A percentile compares a stretch with the other conserved stretches of the same genome.
phyloP scores from a whole-genome alignment of 306 rosid species.

The peach (Prunus persica) region DNA sequence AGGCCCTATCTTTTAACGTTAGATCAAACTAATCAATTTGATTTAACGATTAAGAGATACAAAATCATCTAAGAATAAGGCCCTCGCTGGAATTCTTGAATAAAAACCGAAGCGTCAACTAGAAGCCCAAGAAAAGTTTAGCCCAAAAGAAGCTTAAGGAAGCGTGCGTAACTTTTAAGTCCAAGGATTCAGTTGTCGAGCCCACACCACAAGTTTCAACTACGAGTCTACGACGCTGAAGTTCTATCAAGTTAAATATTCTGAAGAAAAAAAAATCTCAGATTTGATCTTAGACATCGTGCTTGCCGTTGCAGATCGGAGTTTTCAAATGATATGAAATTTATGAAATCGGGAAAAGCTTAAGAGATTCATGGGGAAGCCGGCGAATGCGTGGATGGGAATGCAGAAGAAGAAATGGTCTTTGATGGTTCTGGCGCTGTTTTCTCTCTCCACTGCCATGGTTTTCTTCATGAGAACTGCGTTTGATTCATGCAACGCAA shows the following conservation, averaged over 20 bases:
- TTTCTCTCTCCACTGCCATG: slow-evolving; percentile 60
- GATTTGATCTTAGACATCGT: slow-evolving; percentile 13
- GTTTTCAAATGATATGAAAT: background rate
- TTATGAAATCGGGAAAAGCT: background rate
- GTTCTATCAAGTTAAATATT: background rate
- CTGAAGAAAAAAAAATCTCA: background rate
- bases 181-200: background rate
- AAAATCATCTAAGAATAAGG: rapidly evolving
- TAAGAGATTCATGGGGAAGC: slow-evolving; percentile 41
- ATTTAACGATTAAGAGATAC: too few species aligned
- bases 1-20: too few species aligned
- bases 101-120: too few species aligned
- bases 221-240: background rate
- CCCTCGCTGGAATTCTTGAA: too few species aligned
- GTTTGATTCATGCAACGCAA: slow-evolving; percentile 48
- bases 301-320: slow-evolving; percentile 10
- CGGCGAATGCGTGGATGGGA: slow-evolving; percentile 38
- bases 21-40: too few species aligned
- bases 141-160: background rate
- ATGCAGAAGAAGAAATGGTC: slow-evolving; percentile 59
- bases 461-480: slow-evolving; percentile 49
- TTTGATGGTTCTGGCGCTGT: slow-evolving; percentile 44
- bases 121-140: slow-evolving; percentile 6
- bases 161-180: slow-evolving; percentile 4
- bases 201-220: background rate